Conservation (phyloP, 805 yeast genomes). For the Zygoascus ofunaensis region DNA sequence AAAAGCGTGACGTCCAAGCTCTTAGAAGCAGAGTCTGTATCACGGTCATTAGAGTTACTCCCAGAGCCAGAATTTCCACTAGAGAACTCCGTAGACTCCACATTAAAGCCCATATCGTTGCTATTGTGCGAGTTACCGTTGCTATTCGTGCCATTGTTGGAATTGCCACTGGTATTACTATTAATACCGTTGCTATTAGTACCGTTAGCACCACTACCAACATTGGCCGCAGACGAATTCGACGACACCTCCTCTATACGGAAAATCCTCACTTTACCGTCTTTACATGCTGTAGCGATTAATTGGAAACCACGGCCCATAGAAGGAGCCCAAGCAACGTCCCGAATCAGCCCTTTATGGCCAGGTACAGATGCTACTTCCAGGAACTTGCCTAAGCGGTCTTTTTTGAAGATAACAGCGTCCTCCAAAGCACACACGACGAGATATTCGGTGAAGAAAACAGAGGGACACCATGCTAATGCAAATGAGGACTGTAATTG, state of each 20-base stretch:
- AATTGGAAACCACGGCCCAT: constrained; percentile 85
- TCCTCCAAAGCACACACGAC: constrained; percentile 81
- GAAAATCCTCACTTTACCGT: constrained; percentile 82
- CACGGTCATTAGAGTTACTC: constrained; percentile 4
- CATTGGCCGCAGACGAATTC: constrained; percentile 4
- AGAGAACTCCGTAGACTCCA: too few species aligned
- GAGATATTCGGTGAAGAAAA: constrained; percentile 70
- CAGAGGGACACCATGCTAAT: constrained; percentile 83
- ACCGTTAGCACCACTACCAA: not conserved
- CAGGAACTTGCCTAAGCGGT: constrained; percentile 36
- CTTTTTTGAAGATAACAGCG: constrained; percentile 63
- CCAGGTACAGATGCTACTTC: constrained; percentile 61
- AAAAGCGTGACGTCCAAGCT: constrained; percentile 41
- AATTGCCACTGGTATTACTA: not conserved
- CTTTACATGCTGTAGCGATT: constrained; percentile 93
- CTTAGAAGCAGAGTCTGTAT: constrained; percentile 14
- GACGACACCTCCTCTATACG: constrained; percentile 43
- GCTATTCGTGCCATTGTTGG: constrained; percentile 7
- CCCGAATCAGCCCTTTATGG: constrained; percentile 77
- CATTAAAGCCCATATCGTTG: not conserved
- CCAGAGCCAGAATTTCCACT: constrained; percentile 4
- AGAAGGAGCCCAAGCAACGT: constrained; percentile 93
- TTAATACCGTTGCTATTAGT: not conserved
- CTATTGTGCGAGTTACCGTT: constrained; percentile 5
- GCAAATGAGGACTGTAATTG: constrained; percentile 80